phyloP scores from a whole-genome alignment of 192 early-diverging fungal genomes.

The Podila verticillata region DNA sequence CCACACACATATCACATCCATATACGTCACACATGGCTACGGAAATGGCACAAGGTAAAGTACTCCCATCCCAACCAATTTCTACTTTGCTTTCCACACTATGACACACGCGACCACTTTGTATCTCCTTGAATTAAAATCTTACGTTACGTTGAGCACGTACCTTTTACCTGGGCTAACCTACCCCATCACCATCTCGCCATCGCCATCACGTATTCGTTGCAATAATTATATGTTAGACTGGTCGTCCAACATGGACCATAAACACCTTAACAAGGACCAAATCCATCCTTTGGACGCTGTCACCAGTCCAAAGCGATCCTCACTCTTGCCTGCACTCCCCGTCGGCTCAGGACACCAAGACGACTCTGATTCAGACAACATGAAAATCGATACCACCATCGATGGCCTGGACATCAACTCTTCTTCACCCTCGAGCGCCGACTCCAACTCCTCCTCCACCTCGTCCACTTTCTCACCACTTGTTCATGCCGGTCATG shows the following conservation, averaged over 20 bases:
- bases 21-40: no score
- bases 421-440: conserved; percentile 7
- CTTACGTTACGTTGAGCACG: no score
- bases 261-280: conserved; percentile 4
- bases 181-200: no score
- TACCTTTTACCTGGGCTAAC: no score
- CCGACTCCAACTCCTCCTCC: conserved; percentile 12
- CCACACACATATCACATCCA: no score
- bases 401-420: conserved; percentile 19
- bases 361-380: conserved; percentile 3
- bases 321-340: conserved; percentile 35
- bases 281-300: background rate
- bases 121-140: no score
- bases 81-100: no score
- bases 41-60: no score
- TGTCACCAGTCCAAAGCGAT: background rate
- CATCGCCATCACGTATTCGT: background rate
- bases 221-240: background rate
- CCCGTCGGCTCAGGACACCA: conserved; percentile 17
- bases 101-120: no score
- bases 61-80: no score
- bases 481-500: no score
- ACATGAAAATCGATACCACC: conserved; percentile 22
- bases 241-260: conserved; percentile 11
- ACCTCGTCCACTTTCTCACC: background rate